Evolutionary conservation across 768 basidiomycete species (phyloP), one percentile per base, ranked within the genome.

Genomic region (Artomyces pyxidatus): DNA sequence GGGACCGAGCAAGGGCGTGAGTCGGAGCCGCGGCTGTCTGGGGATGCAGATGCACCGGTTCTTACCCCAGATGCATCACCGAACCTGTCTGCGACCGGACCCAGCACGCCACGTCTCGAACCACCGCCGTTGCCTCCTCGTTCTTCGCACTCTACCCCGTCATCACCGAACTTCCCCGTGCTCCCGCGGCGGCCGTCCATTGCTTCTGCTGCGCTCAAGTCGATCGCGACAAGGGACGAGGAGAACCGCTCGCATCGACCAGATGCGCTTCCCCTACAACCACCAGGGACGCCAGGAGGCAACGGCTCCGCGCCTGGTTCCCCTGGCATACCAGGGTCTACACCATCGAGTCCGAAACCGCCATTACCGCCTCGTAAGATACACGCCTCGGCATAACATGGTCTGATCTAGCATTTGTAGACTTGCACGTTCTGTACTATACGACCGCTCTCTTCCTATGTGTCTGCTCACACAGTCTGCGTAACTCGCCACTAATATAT

Each of bases 171-270:
- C 67, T 1, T 59, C 60, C 16, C 53, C 37, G 32, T 59, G 5
- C 46, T 59, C 25, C 52, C 63, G 12, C 59, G 61, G 12, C 26
- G 22, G 10, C 51, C 58, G 46, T 68, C 65, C 17, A 65, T 73
- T 1, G 78, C 83, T 3, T 77, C 78, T 19, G 73, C 75, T 37
- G 71, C 73, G 10, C 68, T 85, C 23, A 77, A 82, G 65, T 71
- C 69, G 35, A 82, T 85, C 46, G 81, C 66, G 25, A 56, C 62
- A 41, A 62, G 64, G 45, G 66, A 69, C 55, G 56, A 60, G 47
- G 63, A 23, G 56, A 46, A 30, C 56, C 66, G 45, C 44, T 45
- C 11, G 27, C 30, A 21, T 26, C 26, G 28, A 4, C 12, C 11
- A 21, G 19, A 23, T 14, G 45, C 51, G 14, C 57, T 52, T 22